Percentiles rank a stretch among this genome's conserved stretches.
Evolutionary conservation across 306 rosid genomes (phyloP).

Genomic region (Glycine tomentella): DNA sequence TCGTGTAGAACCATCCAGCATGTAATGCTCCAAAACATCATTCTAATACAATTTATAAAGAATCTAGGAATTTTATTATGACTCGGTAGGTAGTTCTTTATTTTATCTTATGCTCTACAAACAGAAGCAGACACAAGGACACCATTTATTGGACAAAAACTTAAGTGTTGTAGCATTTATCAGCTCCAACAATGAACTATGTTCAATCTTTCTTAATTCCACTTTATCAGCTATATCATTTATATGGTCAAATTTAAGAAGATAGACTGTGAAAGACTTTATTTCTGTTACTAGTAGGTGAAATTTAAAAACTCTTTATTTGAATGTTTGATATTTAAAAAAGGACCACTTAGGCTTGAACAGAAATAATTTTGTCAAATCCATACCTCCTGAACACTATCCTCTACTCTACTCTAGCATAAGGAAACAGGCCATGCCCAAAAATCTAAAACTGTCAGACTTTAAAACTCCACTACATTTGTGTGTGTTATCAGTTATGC

Average conservation of each 20-base stretch:
- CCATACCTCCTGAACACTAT: background rate
- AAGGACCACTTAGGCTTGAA: background rate
- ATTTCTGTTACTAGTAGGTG: background rate
- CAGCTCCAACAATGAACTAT: constrained; percentile 8
- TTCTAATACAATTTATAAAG: constrained; percentile 18
- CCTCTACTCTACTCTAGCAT: background rate
- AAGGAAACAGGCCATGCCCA: background rate
- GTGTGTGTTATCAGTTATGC: too few species aligned
- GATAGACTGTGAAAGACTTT: constrained; percentile 6
- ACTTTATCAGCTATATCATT: constrained; percentile 20
- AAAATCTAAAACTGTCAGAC: background rate
- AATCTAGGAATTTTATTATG: background rate
- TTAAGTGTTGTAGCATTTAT: background rate
- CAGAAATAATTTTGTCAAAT: constrained; percentile 11
- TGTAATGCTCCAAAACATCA: constrained; percentile 17
- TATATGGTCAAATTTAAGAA: background rate
- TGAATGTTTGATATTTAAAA: background rate
- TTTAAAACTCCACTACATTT: background rate
- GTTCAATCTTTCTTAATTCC: background rate
- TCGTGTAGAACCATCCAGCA: background rate
- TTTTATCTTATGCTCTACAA: too few species aligned
- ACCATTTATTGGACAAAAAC: too few species aligned
- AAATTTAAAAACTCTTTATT: constrained; percentile 19
- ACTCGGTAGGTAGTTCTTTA: background rate
- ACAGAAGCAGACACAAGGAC: too few species aligned